Base-by-base conservation (phyloP, 2,329 filamentous ascomycete species). In the Fusarium sp. region DNA sequence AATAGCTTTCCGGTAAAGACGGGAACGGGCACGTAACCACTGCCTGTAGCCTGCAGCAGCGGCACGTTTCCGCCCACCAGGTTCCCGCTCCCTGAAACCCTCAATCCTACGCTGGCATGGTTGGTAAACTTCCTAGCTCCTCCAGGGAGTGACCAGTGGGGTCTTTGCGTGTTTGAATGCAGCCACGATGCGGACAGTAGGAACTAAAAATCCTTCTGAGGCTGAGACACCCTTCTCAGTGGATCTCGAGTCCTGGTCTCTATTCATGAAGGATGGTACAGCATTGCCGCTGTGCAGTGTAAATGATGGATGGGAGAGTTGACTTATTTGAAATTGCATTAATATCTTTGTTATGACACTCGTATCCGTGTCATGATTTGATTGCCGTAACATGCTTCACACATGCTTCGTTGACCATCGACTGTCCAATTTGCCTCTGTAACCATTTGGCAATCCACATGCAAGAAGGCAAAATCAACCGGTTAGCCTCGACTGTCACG, bases 391-490 rank as follows among this genome's bases (percentile, higher is more conserved):
- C 20, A 42, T 65, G 66, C 10, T 69, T 74, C 11, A 38, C 62
- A 11, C 70, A 69, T 8, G 62, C 35, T 22, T 75, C 73, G 14
- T 74, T 40, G 5, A 75, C 47, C 38, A 75, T 75, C 0, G 61
- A 61, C 4, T 71, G 67, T 1, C 63, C 73, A 14, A 75, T 76
- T 0, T 50, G 31, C 13, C n/a, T 47, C 29, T 74, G 70, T 7
- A 38, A 57, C 9, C 22, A 33, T 22, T 45, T 70, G 45, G 80
- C 76, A 36, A 71, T 79, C 9, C 70, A 61, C 3, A 61, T 71
- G 14, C 80, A 79, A 68, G 80, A 79, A 2, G 81, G 80, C 75
- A 82, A 80, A 47, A 82, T 65, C 65, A 82, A 70, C 20, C 77
- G 70, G 58, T 79, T 80, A 3, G 79, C 76, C 68, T 82, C 80